A percentile compares a stretch with the other conserved stretches of the same genome.
Conservation (phyloP, 2,329 filamentous ascomycete species). For the Chaetomiaceae sp. region DNA sequence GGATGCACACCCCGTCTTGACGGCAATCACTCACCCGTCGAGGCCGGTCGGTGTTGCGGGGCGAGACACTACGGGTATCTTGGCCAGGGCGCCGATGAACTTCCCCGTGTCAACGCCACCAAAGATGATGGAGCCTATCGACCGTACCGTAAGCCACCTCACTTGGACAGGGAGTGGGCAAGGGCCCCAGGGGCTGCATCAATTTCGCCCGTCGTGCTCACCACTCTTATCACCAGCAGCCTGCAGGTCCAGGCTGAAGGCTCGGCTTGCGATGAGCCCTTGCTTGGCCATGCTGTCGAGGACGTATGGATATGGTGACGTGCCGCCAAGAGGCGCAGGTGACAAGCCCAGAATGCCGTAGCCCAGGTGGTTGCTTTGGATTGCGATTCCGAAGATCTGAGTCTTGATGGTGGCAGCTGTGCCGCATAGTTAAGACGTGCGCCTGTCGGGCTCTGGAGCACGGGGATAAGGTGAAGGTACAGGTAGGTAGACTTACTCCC, state of each 20-base stretch:
- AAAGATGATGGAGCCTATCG: conserved; percentile 45
- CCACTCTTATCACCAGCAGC: conserved; percentile 9
- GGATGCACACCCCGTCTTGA: too few species aligned
- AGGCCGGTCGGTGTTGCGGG: conserved; percentile 17
- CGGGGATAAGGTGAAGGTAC: too few species aligned
- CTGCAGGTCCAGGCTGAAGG: conserved; percentile 48
- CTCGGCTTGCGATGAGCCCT: conserved; percentile 41
- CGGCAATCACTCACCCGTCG: background rate
- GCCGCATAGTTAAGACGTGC: conserved; percentile 1
- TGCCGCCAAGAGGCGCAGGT: background rate
- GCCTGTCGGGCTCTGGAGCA: conserved; percentile 12
- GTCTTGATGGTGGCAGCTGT: conserved; percentile 34
- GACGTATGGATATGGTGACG: conserved; percentile 44
- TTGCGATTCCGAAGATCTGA: conserved; percentile 46
- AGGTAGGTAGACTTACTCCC: too few species aligned
- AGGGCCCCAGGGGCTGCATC: too few species aligned
- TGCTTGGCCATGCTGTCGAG: conserved; percentile 42
- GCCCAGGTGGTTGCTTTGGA: conserved; percentile 32
- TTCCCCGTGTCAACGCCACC: conserved; percentile 47
- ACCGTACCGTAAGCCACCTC: too few species aligned
- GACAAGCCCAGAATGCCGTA: conserved; percentile 41
- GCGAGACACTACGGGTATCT: conserved; percentile 35
- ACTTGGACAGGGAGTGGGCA: too few species aligned
- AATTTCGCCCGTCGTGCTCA: too few species aligned
- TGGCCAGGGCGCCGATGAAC: conserved; percentile 41